Evolutionary conservation across 768 basidiomycete genomes (phyloP).

Genomic region (Pleurotus cornucopiae): DNA sequence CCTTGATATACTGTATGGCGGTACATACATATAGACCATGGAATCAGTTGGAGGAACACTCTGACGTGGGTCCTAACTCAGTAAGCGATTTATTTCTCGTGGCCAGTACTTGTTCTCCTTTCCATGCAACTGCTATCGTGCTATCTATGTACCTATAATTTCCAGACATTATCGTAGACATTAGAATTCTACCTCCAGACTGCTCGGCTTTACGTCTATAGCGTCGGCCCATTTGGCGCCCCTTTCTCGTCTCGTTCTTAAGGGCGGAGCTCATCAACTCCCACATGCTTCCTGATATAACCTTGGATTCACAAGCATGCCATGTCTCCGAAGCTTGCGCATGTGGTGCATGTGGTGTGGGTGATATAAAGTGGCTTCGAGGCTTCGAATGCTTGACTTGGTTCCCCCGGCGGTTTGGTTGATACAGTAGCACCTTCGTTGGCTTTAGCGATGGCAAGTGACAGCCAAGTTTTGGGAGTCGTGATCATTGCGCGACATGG

Average conservation of each 20-base stretch:
- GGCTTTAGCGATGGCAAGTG: constrained; percentile 12
- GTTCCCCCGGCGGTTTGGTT: neutral
- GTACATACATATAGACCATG: constrained; percentile 23
- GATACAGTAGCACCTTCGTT: too few species aligned
- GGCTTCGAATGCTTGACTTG: neutral
- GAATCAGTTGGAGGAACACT: constrained; percentile 29
- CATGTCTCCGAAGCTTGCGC: neutral
- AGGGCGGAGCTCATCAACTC: neutral
- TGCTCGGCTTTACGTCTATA: neutral
- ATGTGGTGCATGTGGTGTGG: neutral
- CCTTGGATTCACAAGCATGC: constrained; percentile 1
- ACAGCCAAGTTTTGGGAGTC: constrained; percentile 44
- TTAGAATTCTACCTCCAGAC: too few species aligned
- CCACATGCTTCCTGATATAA: neutral
- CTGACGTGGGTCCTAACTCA: neutral
- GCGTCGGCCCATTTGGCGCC: too few species aligned
- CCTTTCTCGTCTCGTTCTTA: too few species aligned
- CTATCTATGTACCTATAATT: neutral
- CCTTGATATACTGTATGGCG: neutral
- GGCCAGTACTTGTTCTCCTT: too few species aligned
- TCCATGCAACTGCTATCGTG: too few species aligned
- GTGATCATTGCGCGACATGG: constrained; percentile 58
- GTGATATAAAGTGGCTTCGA: neutral
- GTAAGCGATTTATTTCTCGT: too few species aligned
- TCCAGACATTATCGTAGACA: neutral